These are phyloP conservation scores for Ustilago shanxiensis DNA, from an alignment of 1,284 basidiomycete genomes.

Conservation along the genomic window DNA sequence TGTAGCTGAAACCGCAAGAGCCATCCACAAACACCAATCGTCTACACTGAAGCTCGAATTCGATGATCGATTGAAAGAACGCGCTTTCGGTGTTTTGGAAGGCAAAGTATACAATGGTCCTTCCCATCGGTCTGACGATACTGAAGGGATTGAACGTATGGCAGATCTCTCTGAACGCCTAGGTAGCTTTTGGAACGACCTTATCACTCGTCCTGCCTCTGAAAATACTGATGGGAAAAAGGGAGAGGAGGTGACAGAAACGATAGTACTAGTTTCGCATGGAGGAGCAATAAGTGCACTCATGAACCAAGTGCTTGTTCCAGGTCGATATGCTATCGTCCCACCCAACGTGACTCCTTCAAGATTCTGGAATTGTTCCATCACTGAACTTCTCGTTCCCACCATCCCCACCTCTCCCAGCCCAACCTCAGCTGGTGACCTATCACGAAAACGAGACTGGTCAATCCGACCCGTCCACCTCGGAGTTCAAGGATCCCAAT, in stretches of 20 bases:
- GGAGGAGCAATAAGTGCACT: slow-evolving; percentile 64
- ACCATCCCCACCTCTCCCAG: slow-evolving; percentile 17
- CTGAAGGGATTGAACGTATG: slow-evolving; percentile 60
- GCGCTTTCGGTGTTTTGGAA: slow-evolving; percentile 63
- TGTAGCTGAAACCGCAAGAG: slow-evolving; percentile 45
- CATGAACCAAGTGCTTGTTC: slow-evolving; percentile 57
- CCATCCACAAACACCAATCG: slow-evolving; percentile 28
- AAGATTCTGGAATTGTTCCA: slow-evolving; percentile 67
- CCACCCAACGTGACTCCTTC: slow-evolving; percentile 34
- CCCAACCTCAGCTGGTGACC: slow-evolving; percentile 17
- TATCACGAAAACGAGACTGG: slow-evolving; percentile 23
- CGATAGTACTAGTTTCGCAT: slow-evolving; percentile 63
- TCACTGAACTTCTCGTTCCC: slow-evolving; percentile 60
- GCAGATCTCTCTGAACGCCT: slow-evolving; percentile 51
- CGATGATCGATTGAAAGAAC: slow-evolving; percentile 63
- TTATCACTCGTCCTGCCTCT: slow-evolving; percentile 19
- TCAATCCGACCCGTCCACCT: slow-evolving; percentile 43
- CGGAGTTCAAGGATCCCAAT: slow-evolving; percentile 44
- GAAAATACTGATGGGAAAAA: neutral
- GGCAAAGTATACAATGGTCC: slow-evolving; percentile 58
- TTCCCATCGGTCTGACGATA: slow-evolving; percentile 53
- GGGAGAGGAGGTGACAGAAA: slow-evolving; percentile 19
- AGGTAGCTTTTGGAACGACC: slow-evolving; percentile 58
- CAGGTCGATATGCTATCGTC: slow-evolving; percentile 43
- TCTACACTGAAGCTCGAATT: slow-evolving; percentile 18